Evolutionary conservation across 306 rosid species (phyloP).

Genomic region (Castanopsis chinensis): DNA sequence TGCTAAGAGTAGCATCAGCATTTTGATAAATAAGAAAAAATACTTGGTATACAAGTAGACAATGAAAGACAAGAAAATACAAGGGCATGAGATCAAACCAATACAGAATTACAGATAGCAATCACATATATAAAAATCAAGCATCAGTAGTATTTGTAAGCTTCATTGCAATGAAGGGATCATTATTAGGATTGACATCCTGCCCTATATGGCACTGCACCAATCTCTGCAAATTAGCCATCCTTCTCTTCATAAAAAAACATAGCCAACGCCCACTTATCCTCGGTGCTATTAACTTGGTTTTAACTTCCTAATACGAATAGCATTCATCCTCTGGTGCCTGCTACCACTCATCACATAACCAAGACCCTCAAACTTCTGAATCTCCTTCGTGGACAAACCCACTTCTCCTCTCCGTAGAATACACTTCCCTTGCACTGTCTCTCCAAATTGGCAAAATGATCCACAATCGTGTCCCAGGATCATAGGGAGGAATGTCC

Average conservation of each 20-base stretch:
- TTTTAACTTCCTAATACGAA: constrained; percentile 91
- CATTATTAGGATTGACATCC: too few relatives aligned
- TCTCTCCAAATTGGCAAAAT: too few relatives aligned
- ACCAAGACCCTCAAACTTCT: constrained; percentile 78
- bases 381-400: constrained; percentile 87
- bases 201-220: too few relatives aligned
- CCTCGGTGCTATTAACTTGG: constrained; percentile 98
- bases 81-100: background rate
- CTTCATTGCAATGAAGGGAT: too few relatives aligned
- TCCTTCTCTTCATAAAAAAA: constrained; percentile 91
- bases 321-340: constrained; percentile 98
- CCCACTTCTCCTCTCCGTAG: constrained; percentile 98
- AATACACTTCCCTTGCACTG: constrained; percentile 84
- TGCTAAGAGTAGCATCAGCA: background rate
- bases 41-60: background rate
- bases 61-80: background rate
- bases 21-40: background rate
- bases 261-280: constrained; percentile 97
- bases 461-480: too few relatives aligned
- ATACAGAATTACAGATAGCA: background rate
- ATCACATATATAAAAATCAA: constrained; percentile 38
- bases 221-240: constrained; percentile 67
- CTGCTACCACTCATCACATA: constrained; percentile 98
- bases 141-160: constrained; percentile 18
- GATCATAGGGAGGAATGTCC: too few relatives aligned